Percentiles rank a stretch among this genome's conserved stretches.
These are phyloP conservation scores for Russula abietina DNA, from an alignment of 768 basidiomycete species.

Conservation along the genomic window DNA sequence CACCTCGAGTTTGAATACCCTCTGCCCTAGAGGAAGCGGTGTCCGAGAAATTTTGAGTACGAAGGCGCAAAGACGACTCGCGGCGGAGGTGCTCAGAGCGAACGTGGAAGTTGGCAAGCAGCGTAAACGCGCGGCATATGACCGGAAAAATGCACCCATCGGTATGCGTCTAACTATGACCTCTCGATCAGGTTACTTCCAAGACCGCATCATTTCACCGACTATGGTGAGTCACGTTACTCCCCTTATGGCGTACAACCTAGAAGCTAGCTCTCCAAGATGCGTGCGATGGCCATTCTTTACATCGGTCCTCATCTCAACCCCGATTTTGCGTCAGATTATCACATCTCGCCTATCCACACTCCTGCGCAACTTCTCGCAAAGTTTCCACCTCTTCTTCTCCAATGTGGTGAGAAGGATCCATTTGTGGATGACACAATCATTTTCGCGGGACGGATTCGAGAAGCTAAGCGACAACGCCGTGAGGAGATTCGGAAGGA, in stretches of 20 bases:
- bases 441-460: slow-evolving; percentile 90
- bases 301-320: slow-evolving; percentile 92
- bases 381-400: slow-evolving; percentile 87
- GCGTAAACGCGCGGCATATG: slow-evolving; percentile 22
- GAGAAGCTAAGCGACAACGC: slow-evolving; percentile 87
- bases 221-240: slow-evolving; percentile 70
- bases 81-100: slow-evolving; percentile 18
- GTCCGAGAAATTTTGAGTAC: slow-evolving; percentile 5
- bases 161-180: slow-evolving; percentile 94
- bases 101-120: slow-evolving; percentile 21
- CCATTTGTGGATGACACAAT: slow-evolving; percentile 96
- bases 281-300: slow-evolving; percentile 98
- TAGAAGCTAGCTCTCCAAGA: slow-evolving; percentile 43
- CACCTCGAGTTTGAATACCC: neutral
- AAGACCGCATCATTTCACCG: slow-evolving; percentile 89
- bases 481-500: slow-evolving; percentile 61
- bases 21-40: neutral
- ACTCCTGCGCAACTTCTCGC: slow-evolving; percentile 78
- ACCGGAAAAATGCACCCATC: slow-evolving; percentile 44
- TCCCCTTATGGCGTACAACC: slow-evolving; percentile 3
- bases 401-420: slow-evolving; percentile 94
- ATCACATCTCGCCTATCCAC: slow-evolving; percentile 92
- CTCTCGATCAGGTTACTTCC: slow-evolving; percentile 87
- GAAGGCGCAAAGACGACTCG: slow-evolving; percentile 19
- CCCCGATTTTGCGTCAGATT: slow-evolving; percentile 93